Evolutionary conservation across 2,329 filamentous ascomycete species (phyloP), one percentile per base, ranked within the genome.

Genomic region (Scleromitrula shiraiana): DNA sequence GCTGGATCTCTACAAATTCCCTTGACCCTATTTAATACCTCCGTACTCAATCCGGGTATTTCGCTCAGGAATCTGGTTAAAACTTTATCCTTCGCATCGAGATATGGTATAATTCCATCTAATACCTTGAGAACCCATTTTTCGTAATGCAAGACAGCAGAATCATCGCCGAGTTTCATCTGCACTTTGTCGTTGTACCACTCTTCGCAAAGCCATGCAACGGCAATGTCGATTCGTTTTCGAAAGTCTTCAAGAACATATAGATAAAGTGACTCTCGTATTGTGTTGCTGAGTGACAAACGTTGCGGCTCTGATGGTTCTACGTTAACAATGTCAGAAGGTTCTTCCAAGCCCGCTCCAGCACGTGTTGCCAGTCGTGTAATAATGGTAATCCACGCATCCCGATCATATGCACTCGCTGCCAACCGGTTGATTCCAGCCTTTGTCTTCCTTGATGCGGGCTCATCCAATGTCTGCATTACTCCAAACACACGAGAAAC

Each of bases 181-280:
- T 75, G 68, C 26, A 88, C 67, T 36, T 74, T 81, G 64, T 97
- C 91, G 59, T 90, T 94, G 67, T 95, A 97, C 91, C 93, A 98
- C 68, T 98, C 93, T 65, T 98, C 93, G 59, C 85, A 95, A 14
- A 98, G 75, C 93, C 93, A 98, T 7, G 84, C 83, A 43, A 97
- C 88, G 1, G 89, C 91, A 19, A 93, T 78, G 57, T 94, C 90
- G 53, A 97, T 90, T 36, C 93, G 83, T 53, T 78, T 82, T 46
- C 91, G 82, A 68, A 95, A 98, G 63, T 97, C 91, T 54, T 94
- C 88, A 53, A 97, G 78, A 40, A 97, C 78, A 64, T 95, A 96
- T 46, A 79, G 76, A 66, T 89, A 93, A 2, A 98, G 71, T 7
- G 80, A 75, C 57, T 95, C 85, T 44, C 93, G 80, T 55, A 97